Evolutionary conservation across 148 eudicot genomes (phyloP), one percentile per base, ranked within the genome.

Genomic region (Fallopia convolvulus): DNA sequence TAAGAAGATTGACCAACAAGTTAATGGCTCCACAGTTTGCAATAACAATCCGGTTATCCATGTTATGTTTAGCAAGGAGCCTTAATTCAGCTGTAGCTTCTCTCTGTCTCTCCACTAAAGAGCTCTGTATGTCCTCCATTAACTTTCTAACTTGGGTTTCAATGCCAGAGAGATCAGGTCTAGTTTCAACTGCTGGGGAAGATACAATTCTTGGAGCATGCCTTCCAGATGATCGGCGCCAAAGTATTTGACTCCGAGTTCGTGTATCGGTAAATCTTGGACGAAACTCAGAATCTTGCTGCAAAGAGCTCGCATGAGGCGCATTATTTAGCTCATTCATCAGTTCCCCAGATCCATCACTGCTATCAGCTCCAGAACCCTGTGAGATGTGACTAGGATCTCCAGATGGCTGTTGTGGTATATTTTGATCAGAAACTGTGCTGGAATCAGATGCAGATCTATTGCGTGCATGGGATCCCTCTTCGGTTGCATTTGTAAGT

Each of bases 211-310:
- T 49, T 11, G 63, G 78, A 60, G 41, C 46, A 20, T 15, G 42
- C 80, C 85, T 80, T 8, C 81, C 86, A 40, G 90, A 75, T 12
- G 93, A 82, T 49, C 87, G 82, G 47, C 85, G 83, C 84, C 92
- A 81, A 20, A 84, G 49, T 75, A 82, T 68, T 46, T 86, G 92
- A 80, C 79, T 83, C 71, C 90, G 87, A 75, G 79, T 66, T 76
- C 92, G 82, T 61, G 80, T 71, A 49, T 88, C 89, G 36, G 84
- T 8, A 6, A 78, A 77, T 79, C 86, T 79, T 12, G 79, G 76
- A 17, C 85, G 81, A 70, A 85, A 80, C 63, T 81, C 83, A 9
- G 81, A 81, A 40, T 85, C 92, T 47, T 83, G 80, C 63, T 70
- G 83, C 15, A 79, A 76, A 30, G 79, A 61, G 71, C 47, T 80